Percentiles rank a stretch among this genome's conserved stretches.
phyloP scores from a whole-genome alignment of 2,329 filamentous ascomycete species.

The Phialophora macrospora region DNA sequence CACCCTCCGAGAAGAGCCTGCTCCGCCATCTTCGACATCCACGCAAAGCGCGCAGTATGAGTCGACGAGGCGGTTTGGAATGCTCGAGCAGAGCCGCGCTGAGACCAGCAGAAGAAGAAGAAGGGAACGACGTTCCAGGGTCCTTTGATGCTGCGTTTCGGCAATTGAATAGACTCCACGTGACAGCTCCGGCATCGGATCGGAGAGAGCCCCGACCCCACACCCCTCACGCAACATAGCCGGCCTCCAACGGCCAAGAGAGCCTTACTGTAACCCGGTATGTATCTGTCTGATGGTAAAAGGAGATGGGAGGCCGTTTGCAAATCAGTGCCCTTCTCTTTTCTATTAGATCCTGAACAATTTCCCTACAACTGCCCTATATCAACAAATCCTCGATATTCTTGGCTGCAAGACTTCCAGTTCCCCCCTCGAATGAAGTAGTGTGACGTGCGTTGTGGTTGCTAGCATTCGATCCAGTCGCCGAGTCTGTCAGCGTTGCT shows the following conservation, averaged over 20 bases:
- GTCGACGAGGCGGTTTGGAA: background rate
- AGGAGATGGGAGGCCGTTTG: background rate
- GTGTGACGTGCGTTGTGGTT: background rate
- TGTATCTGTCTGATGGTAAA: background rate
- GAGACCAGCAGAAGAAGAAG: background rate
- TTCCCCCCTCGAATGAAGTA: background rate
- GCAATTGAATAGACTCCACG: background rate
- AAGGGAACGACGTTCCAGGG: background rate
- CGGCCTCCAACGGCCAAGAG: background rate
- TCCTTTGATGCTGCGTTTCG: background rate
- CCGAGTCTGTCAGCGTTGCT: background rate
- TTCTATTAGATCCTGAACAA: background rate
- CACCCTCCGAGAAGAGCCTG: background rate
- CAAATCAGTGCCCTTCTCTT: background rate
- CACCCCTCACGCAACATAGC: background rate
- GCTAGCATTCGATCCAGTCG: background rate
- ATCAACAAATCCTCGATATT: background rate
- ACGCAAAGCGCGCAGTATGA: background rate
- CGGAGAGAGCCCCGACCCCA: conserved; percentile 2
- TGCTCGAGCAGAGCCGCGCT: background rate
- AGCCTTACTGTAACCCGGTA: background rate
- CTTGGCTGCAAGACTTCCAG: background rate
- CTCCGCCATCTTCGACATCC: background rate
- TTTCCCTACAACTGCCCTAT: background rate
- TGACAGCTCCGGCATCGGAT: conserved; percentile 11